Percentiles rank a stretch among this genome's conserved stretches.
phyloP scores from a whole-genome alignment of 805 yeast species.

The Yarrowia sp. region DNA sequence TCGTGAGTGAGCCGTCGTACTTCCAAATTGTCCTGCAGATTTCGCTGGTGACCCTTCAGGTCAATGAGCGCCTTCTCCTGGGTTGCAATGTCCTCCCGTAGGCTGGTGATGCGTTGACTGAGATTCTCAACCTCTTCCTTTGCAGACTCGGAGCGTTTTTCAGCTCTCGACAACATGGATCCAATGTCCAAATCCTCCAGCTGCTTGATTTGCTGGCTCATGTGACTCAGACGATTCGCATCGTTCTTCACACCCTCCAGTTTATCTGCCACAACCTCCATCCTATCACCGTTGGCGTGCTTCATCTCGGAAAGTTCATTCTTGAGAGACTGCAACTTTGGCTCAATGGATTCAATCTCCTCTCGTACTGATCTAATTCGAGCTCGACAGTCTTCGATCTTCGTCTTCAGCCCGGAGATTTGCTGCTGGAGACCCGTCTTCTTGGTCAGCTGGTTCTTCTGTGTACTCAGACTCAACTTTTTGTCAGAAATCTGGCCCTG shows the following conservation, averaged over 20 bases:
- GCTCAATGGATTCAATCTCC: constrained; percentile 39
- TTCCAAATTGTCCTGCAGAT: constrained; percentile 69
- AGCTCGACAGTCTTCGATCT: constrained; percentile 33
- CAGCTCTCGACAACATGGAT: not conserved
- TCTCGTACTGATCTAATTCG: constrained; percentile 15
- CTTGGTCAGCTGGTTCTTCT: constrained; percentile 61
- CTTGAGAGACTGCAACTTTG: not conserved
- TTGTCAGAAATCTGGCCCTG: constrained; percentile 63
- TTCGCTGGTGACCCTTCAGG: constrained; percentile 66
- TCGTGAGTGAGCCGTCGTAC: constrained; percentile 57
- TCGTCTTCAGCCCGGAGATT: constrained; percentile 40
- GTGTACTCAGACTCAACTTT: constrained; percentile 58
- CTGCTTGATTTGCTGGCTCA: not conserved
- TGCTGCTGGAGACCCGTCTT: constrained; percentile 43
- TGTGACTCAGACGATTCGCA: not conserved
- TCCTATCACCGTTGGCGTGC: constrained; percentile 43
- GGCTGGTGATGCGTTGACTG: not conserved
- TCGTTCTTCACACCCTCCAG: constrained; percentile 12
- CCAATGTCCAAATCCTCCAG: not conserved
- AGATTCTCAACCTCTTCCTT: not conserved
- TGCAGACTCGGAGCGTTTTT: not conserved
- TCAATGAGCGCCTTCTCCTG: constrained; percentile 59
- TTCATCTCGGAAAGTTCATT: constrained; percentile 39
- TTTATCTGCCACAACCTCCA: constrained; percentile 8
- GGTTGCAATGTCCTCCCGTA: constrained; percentile 44